These are phyloP conservation scores for Yamadazyma sp. DNA, from an alignment of 1,139 yeast species.

Conservation along the genomic window DNA sequence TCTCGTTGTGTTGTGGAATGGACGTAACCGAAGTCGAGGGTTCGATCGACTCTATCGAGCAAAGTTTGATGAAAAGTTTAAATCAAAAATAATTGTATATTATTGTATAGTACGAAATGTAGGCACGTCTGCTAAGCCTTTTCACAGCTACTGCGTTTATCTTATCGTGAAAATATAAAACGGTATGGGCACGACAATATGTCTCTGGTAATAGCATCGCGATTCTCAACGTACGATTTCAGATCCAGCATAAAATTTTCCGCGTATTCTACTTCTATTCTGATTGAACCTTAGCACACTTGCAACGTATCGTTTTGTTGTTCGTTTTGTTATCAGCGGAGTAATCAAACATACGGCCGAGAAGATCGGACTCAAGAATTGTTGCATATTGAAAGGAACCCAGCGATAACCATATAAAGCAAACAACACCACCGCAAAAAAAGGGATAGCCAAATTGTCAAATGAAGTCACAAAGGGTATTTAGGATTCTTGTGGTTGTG, in stretches of 20 bases:
- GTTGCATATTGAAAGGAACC: too few relatives aligned
- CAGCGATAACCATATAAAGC: too few relatives aligned
- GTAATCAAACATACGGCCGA: too few relatives aligned
- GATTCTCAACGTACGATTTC: neutral
- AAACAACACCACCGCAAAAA: too few relatives aligned
- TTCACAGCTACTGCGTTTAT: too few relatives aligned
- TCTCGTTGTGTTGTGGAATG: conserved; percentile 49
- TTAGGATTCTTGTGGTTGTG: conserved; percentile 13
- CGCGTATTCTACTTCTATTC: too few relatives aligned
- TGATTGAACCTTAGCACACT: too few relatives aligned
- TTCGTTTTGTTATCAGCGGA: too few relatives aligned
- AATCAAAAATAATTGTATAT: conserved; percentile 9
- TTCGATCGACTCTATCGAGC: conserved; percentile 46
- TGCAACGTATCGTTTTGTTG: too few relatives aligned
- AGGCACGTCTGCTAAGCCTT: neutral
- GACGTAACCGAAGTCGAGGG: conserved; percentile 40
- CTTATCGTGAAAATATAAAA: neutral
- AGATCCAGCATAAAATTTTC: too few relatives aligned
- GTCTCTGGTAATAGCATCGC: neutral
- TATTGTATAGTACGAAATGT: conserved; percentile 10
- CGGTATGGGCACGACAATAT: neutral
- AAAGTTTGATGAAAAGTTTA: conserved; percentile 24
- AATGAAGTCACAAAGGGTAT: conserved; percentile 7
- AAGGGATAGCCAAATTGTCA: too few relatives aligned
- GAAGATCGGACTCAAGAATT: too few relatives aligned